A percentile compares a stretch with the other conserved stretches of the same genome.
These are phyloP conservation scores for Penicillium soppii DNA, from an alignment of 495 filamentous ascomycete genomes.

Conservation along the genomic window DNA sequence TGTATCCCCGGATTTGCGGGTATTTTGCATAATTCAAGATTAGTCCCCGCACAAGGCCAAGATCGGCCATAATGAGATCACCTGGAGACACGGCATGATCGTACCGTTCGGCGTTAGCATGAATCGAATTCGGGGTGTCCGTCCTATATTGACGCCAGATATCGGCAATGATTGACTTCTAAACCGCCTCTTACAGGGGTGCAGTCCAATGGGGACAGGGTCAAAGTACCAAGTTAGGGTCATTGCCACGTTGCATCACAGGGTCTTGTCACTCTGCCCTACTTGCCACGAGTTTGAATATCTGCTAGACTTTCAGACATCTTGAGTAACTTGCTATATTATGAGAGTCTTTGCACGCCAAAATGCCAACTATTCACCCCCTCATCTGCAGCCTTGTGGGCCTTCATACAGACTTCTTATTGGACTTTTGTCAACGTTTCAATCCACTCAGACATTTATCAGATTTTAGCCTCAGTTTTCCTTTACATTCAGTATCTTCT, in stretches of 20 bases:
- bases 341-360: conserved; percentile 4
- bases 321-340: conserved; percentile 3
- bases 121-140: neutral
- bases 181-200: neutral
- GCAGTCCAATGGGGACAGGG: conserved; percentile 7
- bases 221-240: conserved; percentile 1
- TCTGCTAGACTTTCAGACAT: too few species aligned
- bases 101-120: conserved; percentile 1
- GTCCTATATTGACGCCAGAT: conserved; percentile 7
- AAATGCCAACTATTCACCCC: neutral
- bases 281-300: neutral
- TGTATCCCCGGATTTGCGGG: neutral
- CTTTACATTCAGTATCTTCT: neutral
- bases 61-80: conserved; percentile 18
- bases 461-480: too few species aligned
- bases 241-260: conserved; percentile 22
- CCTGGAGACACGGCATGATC: conserved; percentile 24
- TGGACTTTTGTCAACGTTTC: conserved; percentile 7
- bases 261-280: conserved; percentile 26
- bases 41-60: conserved; percentile 7
- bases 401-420: conserved; percentile 2
- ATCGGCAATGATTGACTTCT: conserved; percentile 18
- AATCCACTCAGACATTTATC: neutral
- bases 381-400: conserved; percentile 11
- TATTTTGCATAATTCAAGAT: neutral